These are phyloP conservation scores for Cystobasidiopsis lactophilus DNA, from an alignment of 768 basidiomycete species.

Conservation along the genomic window DNA sequence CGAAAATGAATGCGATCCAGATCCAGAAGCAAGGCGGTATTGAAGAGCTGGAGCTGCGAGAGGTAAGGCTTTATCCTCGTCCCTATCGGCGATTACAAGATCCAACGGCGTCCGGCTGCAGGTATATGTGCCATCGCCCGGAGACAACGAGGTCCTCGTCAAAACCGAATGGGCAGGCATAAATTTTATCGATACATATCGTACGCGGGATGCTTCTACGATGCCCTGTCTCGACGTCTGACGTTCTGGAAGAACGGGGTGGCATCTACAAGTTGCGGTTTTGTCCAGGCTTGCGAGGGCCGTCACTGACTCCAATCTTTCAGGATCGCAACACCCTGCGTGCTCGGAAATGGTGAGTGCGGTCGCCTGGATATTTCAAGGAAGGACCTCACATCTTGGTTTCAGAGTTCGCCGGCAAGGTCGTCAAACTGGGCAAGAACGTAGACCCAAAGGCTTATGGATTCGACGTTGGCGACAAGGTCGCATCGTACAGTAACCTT, in stretches of 20 bases:
- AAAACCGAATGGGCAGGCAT: constrained; percentile 21
- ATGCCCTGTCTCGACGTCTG: constrained; percentile 48
- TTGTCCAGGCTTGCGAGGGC: too few species aligned
- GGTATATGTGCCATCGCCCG: constrained; percentile 34
- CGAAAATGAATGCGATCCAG: constrained; percentile 46
- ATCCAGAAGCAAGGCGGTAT: constrained; percentile 51
- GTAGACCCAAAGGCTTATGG: constrained; percentile 41
- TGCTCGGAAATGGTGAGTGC: too few species aligned
- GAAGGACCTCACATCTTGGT: constrained; percentile 30
- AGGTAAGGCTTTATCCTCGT: constrained; percentile 34
- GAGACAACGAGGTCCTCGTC: constrained; percentile 17
- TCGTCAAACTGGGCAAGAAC: constrained; percentile 45
- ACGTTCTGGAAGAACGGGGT: constrained; percentile 37
- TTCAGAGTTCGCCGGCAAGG: constrained; percentile 52
- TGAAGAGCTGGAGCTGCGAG: constrained; percentile 38
- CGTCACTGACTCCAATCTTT: too few species aligned
- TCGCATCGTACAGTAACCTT: constrained; percentile 29
- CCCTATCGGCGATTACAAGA: constrained; percentile 34
- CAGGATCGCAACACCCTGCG: too few species aligned
- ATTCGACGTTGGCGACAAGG: constrained; percentile 46
- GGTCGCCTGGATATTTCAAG: too few species aligned
- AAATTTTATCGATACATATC: background rate
- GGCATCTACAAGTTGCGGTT: constrained; percentile 31
- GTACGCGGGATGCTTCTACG: constrained; percentile 18
- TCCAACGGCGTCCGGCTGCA: constrained; percentile 38